These are phyloP conservation scores for Scytalidium lignicola DNA, from an alignment of 2,329 filamentous ascomycete species.

Conservation along the genomic window DNA sequence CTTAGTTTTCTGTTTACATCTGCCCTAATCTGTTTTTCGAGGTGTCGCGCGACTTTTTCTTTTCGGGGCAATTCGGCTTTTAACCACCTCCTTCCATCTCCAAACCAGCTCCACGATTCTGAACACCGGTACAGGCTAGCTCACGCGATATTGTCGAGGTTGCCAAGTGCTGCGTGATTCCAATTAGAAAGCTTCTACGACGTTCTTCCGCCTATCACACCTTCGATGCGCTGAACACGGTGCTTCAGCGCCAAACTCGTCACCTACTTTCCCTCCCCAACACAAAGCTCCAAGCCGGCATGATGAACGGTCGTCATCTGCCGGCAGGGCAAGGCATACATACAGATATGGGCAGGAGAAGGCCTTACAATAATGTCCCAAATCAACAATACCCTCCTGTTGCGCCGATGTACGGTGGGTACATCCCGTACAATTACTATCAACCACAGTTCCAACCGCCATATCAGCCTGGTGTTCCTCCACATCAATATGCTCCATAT, in stretches of 20 bases:
- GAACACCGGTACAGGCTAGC: not conserved
- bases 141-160: not conserved
- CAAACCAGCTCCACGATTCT: not conserved
- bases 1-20: not conserved
- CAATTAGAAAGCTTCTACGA: not conserved
- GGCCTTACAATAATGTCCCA: slow-evolving; percentile 28
- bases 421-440: slow-evolving; percentile 48
- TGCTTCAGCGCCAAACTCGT: not conserved
- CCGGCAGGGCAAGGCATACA: slow-evolving; percentile 62
- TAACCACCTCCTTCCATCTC: not conserved
- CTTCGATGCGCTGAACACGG: slow-evolving; percentile 8
- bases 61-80: not conserved
- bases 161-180: not conserved
- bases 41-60: not conserved
- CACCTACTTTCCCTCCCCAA: slow-evolving; percentile 2
- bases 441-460: slow-evolving; percentile 53
- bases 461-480: slow-evolving; percentile 49
- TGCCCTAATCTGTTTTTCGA: not conserved
- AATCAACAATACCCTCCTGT: slow-evolving; percentile 37
- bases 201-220: not conserved
- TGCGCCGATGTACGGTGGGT: slow-evolving; percentile 43
- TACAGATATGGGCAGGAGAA: slow-evolving; percentile 25
- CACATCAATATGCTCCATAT: slow-evolving; percentile 45
- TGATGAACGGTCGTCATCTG: slow-evolving; percentile 74
- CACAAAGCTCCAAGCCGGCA: slow-evolving; percentile 47